phyloP scores from a whole-genome alignment of 129 eudicot genomes.

The Pulicaria dysenterica region DNA sequence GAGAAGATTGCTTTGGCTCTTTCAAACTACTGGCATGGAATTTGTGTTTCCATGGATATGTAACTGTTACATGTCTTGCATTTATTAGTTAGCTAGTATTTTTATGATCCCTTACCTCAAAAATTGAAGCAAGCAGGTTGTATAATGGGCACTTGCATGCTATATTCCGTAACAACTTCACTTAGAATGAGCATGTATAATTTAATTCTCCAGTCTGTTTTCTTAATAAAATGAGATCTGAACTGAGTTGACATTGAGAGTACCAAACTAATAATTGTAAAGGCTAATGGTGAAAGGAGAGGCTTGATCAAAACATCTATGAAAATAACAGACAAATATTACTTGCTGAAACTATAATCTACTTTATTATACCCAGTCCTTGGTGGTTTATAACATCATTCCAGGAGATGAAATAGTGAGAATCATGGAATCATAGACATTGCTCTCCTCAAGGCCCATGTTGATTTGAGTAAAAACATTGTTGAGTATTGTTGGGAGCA shows the following conservation, averaged over 20 bases:
- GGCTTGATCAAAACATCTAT: not conserved
- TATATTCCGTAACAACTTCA: not conserved
- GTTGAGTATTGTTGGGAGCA: slow-evolving; percentile 6
- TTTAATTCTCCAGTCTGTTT: not conserved
- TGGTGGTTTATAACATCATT: slow-evolving; percentile 5
- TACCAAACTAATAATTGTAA: not conserved
- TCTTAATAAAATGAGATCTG: not conserved
- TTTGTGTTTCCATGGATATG: slow-evolving; percentile 10
- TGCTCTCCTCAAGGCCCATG: not conserved
- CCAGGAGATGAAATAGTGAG: slow-evolving; percentile 16
- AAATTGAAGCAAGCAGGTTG: slow-evolving; percentile 12
- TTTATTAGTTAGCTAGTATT: not conserved
- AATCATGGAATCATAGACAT: slow-evolving; percentile 6
- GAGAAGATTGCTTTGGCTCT: not conserved
- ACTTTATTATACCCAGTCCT: not conserved
- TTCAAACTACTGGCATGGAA: not conserved
- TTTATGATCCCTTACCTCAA: slow-evolving; percentile 13
- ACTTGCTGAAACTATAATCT: not conserved
- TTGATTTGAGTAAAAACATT: slow-evolving; percentile 11
- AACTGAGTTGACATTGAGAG: slow-evolving; percentile 1
- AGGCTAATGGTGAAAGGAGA: slow-evolving; percentile 6
- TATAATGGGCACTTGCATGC: not conserved
- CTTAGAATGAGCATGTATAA: not conserved
- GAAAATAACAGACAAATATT: not conserved
- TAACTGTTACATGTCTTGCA: slow-evolving; percentile 7